Evolutionary conservation across 495 filamentous ascomycete genomes (phyloP).

Genomic region (Talaromyces trachyspermus): DNA sequence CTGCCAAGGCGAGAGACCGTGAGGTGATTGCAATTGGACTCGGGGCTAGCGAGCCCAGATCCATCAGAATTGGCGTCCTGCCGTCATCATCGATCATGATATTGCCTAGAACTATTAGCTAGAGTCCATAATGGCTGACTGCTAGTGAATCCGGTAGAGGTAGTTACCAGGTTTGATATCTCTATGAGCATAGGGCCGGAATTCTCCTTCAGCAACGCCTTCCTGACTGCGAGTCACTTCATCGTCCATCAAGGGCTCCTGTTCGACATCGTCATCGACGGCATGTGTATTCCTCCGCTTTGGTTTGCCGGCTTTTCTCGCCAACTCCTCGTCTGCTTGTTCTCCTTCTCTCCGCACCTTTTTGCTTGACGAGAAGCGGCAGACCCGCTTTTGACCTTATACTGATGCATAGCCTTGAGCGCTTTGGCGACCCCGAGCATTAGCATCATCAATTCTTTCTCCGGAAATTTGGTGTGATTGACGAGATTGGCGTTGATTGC

Average conservation of each 20-base stretch:
- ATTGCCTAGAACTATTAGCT: constrained; percentile 54
- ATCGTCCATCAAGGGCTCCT: constrained; percentile 74
- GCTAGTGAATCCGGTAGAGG: background rate
- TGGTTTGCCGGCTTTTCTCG: constrained; percentile 46
- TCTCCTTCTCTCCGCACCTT: constrained; percentile 50
- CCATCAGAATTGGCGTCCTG: constrained; percentile 90
- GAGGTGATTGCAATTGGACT: constrained; percentile 91
- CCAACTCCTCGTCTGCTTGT: constrained; percentile 52
- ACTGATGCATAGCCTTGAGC: constrained; percentile 83
- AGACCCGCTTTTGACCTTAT: constrained; percentile 54
- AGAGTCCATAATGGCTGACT: background rate
- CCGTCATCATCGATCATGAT: constrained; percentile 94
- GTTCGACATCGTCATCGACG: constrained; percentile 61
- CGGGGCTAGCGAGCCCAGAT: constrained; percentile 84
- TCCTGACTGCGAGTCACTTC: constrained; percentile 69
- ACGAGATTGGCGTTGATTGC: constrained; percentile 97
- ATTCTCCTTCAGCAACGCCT: constrained; percentile 60
- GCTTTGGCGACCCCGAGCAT: constrained; percentile 89
- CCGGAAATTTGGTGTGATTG: constrained; percentile 91
- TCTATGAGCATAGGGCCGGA: constrained; percentile 83
- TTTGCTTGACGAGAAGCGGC: constrained; percentile 52
- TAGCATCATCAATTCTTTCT: constrained; percentile 77
- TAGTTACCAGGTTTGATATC: constrained; percentile 95
- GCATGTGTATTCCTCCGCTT: constrained; percentile 37
- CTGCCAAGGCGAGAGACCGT: constrained; percentile 79